Conservation (phyloP, 2,329 filamentous ascomycete species). For the Aureobasidium sp. region DNA sequence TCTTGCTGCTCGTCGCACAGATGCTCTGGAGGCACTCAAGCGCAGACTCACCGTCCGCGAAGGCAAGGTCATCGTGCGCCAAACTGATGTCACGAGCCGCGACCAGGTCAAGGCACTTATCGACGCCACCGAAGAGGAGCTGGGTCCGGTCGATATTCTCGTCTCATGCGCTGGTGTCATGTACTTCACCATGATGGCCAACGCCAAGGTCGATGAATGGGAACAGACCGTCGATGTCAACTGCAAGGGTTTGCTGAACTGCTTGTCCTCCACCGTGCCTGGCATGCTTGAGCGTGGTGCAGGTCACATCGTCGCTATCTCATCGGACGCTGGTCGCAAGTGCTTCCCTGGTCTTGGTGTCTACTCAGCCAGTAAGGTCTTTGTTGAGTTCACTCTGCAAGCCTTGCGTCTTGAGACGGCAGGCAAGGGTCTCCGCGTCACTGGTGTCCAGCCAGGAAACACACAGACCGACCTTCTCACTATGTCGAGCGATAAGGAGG, state of each 20-base stretch:
- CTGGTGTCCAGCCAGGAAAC: conserved; percentile 70
- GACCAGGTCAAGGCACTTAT: conserved; percentile 61
- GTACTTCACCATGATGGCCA: conserved; percentile 86
- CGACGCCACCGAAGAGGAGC: conserved; percentile 48
- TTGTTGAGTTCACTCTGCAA: conserved; percentile 76
- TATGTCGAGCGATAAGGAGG: conserved; percentile 70
- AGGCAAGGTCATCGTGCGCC: conserved; percentile 59
- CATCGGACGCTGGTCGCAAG: conserved; percentile 73
- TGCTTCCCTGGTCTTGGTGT: conserved; percentile 76
- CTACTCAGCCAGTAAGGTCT: conserved; percentile 79
- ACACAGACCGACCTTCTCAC: conserved; percentile 63
- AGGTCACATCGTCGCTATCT: conserved; percentile 74
- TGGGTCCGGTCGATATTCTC: conserved; percentile 71
- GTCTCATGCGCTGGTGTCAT: conserved; percentile 76
- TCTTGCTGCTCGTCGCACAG: conserved; percentile 62
- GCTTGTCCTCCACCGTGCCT: conserved; percentile 61
- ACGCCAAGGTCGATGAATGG: conserved; percentile 67
- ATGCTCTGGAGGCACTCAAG: conserved; percentile 62
- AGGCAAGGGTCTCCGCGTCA: conserved; percentile 64
- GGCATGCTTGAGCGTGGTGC: conserved; percentile 61
- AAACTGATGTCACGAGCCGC: conserved; percentile 65
- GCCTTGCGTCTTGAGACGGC: conserved; percentile 67
- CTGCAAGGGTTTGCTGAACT: conserved; percentile 74
- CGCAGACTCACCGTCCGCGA: conserved; percentile 49
- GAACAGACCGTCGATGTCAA: conserved; percentile 78